Evolutionary conservation across 345 rosid genomes (phyloP), one percentile per base, ranked within the genome.

Genomic region (Eucalyptus tenuipes): DNA sequence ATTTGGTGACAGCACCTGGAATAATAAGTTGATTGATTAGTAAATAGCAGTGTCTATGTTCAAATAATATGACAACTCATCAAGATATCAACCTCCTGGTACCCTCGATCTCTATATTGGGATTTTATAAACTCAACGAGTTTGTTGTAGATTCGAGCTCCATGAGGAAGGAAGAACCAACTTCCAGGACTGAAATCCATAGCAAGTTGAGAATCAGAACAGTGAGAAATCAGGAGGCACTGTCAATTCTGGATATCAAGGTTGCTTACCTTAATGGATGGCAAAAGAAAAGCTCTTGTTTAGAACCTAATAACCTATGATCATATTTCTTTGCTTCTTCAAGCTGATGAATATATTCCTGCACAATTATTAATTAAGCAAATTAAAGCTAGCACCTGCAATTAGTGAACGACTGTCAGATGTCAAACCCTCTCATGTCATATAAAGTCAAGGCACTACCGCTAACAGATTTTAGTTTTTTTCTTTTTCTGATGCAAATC

Each of bases 241-340:
- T 81, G 29, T 13, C 79, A 81, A 64, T 75, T 49, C 45, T 44
- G 42, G 47, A 75, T 85, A 86, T 53, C 87, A 87, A 49, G 82
- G 68, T 57, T 42, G 40, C 50, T 17, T 89, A 97, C 99, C 99
- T 98, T 61, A 97, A 92, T 11, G 92, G 95, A 91, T 98, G 97
- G 90, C 96, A 94, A 90, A 97, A 97, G 95, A 98, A 98, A 79
- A 98, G 96, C 89, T 97, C 99, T 92, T 98, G 99, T 91, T 97
- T 97, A 87, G 91, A 92, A 50, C 99, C 99, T 94, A 97, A 90
- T 88, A 94, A 89, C 90, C 99, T 95, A 89, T 97, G 99, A 88
- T 98, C 99, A 89, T 98, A 96, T 88, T 96, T 95, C 94, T 96
- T 96, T 17, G 99, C 99, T 89, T 97, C 99, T 94, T 95, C 98